A percentile compares a stretch with the other conserved stretches of the same genome.
These are phyloP conservation scores for Vitis amurensis DNA, from an alignment of 164 flowering plant species.

Conservation along the genomic window DNA sequence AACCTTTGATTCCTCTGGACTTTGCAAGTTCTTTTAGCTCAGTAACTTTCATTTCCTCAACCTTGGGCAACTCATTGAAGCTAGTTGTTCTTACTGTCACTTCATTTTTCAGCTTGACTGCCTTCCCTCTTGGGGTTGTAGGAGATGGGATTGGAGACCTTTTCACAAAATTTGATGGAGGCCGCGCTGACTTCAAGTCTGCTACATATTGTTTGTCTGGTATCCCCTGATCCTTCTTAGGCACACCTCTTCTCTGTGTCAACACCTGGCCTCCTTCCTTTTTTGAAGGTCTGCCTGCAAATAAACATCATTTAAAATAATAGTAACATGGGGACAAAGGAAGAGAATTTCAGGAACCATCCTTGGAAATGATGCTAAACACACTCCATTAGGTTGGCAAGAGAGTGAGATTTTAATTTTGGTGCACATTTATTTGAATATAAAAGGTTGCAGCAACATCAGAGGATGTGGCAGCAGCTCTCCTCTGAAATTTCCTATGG, in stretches of 20 bases:
- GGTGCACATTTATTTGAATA: no score
- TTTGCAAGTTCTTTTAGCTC: slow-evolving; percentile 65
- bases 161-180: slow-evolving; percentile 54
- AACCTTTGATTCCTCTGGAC: slow-evolving; percentile 61
- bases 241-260: slow-evolving; percentile 15
- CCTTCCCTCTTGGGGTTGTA: slow-evolving; percentile 18
- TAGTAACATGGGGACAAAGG: neutral
- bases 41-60: slow-evolving; percentile 52
- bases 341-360: no score
- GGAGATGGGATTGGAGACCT: slow-evolving; percentile 55
- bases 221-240: slow-evolving; percentile 18
- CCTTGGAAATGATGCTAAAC: no score
- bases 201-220: slow-evolving; percentile 7
- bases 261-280: slow-evolving; percentile 14
- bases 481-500: no score
- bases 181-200: slow-evolving; percentile 34
- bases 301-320: slow-evolving; percentile 1
- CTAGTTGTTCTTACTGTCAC: slow-evolving; percentile 3
- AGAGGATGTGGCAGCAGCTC: no score
- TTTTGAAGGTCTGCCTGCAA: slow-evolving; percentile 19
- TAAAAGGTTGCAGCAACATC: no score
- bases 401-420: no score
- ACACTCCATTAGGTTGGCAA: no score
- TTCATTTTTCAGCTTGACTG: slow-evolving; percentile 15
- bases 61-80: slow-evolving; percentile 9